Percentiles rank a stretch among this genome's conserved stretches.
Conservation (phyloP, 495 filamentous ascomycete genomes). For the Collariella sp. region DNA sequence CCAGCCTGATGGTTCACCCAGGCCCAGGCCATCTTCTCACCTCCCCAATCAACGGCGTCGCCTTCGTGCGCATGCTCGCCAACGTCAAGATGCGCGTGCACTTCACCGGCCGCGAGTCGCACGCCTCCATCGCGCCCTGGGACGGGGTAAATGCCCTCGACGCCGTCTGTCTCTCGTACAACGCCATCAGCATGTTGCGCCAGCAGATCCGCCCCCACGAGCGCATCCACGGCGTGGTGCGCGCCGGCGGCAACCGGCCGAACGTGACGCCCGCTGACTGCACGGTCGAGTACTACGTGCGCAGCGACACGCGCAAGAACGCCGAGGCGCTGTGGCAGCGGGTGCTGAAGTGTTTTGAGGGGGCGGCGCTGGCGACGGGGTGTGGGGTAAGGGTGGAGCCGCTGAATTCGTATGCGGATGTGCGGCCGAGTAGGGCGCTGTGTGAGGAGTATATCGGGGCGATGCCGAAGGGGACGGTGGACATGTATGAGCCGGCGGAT, state of each 20-base stretch:
- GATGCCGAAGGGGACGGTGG: conserved; percentile 37
- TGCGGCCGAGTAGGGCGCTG: conserved; percentile 41
- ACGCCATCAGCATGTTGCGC: conserved; percentile 51
- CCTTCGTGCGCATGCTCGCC: conserved; percentile 42
- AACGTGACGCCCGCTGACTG: conserved; percentile 48
- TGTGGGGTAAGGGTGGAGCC: conserved; percentile 42
- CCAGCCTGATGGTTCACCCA: conserved; percentile 49
- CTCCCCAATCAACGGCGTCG: conserved; percentile 21
- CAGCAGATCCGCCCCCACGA: conserved; percentile 46
- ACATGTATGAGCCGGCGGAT: conserved; percentile 32
- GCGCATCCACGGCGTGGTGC: conserved; percentile 27
- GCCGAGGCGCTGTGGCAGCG: conserved; percentile 41
- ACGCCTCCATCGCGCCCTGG: conserved; percentile 57
- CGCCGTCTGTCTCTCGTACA: conserved; percentile 53
- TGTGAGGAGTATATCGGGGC: conserved; percentile 44
- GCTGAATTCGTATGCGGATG: conserved; percentile 45
- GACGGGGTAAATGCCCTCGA: conserved; percentile 57
- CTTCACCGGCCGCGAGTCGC: conserved; percentile 43
- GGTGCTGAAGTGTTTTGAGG: conserved; percentile 49
- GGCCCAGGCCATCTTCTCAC: conserved; percentile 30
- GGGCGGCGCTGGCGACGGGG: conserved; percentile 47
- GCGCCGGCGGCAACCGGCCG: conserved; percentile 23
- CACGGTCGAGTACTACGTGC: conserved; percentile 48
- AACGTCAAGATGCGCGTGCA: conserved; percentile 42
- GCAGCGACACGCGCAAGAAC: conserved; percentile 36